Conservation (phyloP, 139 green algal species). For the Coelastrella sp. region DNA sequence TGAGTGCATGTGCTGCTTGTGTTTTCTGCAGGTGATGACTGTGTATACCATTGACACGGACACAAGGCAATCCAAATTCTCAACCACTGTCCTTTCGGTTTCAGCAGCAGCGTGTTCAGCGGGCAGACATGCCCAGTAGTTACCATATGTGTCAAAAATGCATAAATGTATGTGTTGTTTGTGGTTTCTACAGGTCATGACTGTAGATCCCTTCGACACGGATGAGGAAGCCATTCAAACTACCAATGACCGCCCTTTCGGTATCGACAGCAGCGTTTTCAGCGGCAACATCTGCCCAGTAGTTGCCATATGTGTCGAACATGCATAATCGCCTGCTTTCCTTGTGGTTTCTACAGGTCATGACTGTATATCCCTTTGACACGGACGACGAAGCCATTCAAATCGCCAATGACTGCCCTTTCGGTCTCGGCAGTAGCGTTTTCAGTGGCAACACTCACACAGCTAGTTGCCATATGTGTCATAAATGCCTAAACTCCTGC, state of each 20-base stretch:
- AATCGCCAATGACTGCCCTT: slow-evolving; percentile 96
- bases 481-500: too few relatives aligned
- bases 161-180: background rate
- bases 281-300: too few relatives aligned
- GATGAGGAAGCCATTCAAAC: slow-evolving; percentile 93
- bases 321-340: background rate
- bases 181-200: slow-evolving; percentile 68
- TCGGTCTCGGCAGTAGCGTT: slow-evolving; percentile 94
- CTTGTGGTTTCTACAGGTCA: slow-evolving; percentile 61
- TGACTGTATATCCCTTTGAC: slow-evolving; percentile 68
- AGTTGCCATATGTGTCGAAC: too few relatives aligned
- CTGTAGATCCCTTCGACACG: slow-evolving; percentile 62
- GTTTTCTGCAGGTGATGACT: slow-evolving; percentile 69
- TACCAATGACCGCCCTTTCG: slow-evolving; percentile 97
- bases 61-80: slow-evolving; percentile 90
- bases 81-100: slow-evolving; percentile 97
- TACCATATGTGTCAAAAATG: too few relatives aligned
- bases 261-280: slow-evolving; percentile 89
- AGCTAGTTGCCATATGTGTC: background rate
- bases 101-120: slow-evolving; percentile 92
- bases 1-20: background rate
- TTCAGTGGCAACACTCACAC: slow-evolving; percentile 74
- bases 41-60: slow-evolving; percentile 76
- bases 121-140: slow-evolving; percentile 35
- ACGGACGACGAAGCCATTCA: slow-evolving; percentile 91